Conservation (phyloP, 306 rosid species). For the Rosa lucieae region DNA sequence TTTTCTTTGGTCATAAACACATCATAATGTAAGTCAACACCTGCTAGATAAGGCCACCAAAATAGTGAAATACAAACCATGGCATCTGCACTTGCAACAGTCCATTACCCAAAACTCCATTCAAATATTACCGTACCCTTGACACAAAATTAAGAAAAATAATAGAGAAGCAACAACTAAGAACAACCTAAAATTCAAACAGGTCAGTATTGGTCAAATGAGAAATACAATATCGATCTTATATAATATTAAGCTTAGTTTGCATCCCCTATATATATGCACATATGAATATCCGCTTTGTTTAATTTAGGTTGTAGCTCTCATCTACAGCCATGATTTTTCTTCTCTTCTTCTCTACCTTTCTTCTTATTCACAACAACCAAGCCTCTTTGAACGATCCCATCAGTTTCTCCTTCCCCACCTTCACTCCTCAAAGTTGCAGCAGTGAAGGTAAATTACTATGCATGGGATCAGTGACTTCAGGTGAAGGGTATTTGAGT, state of each 20-base stretch:
- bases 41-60: slow-evolving; percentile 6
- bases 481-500: slow-evolving; percentile 40
- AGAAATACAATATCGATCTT: slow-evolving; percentile 1
- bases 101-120: slow-evolving; percentile 20
- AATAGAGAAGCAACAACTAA: background rate
- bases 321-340: slow-evolving; percentile 21
- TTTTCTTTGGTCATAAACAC: slow-evolving; percentile 1
- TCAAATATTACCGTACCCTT: background rate
- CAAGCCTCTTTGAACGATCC: slow-evolving; percentile 19
- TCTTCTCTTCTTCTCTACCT: slow-evolving; percentile 22
- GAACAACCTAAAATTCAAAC: slow-evolving; percentile 31
- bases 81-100: background rate
- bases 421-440: slow-evolving; percentile 52
- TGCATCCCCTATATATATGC: background rate
- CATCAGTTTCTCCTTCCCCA: slow-evolving; percentile 41
- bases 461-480: slow-evolving; percentile 56
- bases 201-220: background rate
- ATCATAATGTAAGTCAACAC: background rate
- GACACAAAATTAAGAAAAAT: background rate
- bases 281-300: background rate
- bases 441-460: slow-evolving; percentile 35
- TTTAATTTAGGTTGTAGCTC: background rate
- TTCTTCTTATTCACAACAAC: slow-evolving; percentile 11
- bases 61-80: background rate
- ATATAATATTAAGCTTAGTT: background rate